Evolutionary conservation across 345 rosid genomes (phyloP).

Genomic region (Streptanthus diversifolius): DNA sequence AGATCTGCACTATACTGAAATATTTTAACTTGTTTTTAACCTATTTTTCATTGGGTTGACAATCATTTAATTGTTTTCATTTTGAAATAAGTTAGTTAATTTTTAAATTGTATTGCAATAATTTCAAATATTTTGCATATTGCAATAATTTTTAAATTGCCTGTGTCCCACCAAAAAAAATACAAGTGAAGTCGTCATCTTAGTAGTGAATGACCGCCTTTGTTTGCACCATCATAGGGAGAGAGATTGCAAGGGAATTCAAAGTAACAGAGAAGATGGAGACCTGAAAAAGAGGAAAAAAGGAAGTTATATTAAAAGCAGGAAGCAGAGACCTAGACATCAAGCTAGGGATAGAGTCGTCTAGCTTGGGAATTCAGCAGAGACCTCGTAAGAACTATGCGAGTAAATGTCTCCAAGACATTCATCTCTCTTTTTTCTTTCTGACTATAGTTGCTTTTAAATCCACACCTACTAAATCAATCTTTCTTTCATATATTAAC

Average conservation of each 20-base stretch:
- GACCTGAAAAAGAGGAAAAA: conserved; percentile 10
- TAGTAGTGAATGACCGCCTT: conserved; percentile 1
- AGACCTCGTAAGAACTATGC: conserved; percentile 8
- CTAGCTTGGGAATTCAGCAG: conserved; percentile 19
- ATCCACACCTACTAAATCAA: conserved; percentile 26
- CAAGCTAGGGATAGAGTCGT: conserved; percentile 20
- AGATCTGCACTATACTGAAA: too few species aligned
- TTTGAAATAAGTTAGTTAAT: too few species aligned
- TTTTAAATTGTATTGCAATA: too few species aligned
- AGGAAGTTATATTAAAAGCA: conserved; percentile 19
- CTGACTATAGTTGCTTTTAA: conserved; percentile 12
- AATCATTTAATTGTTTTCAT: too few species aligned
- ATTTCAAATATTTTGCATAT: too few species aligned
- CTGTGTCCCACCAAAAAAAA: not conserved
- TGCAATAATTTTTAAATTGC: too few species aligned
- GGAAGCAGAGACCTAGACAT: conserved; percentile 27
- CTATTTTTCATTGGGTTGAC: too few species aligned
- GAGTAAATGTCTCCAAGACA: conserved; percentile 19
- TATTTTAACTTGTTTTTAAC: too few species aligned
- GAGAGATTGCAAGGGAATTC: conserved; percentile 11
- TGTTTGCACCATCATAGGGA: conserved; percentile 13
- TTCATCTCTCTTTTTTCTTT: conserved; percentile 1
- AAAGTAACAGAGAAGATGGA: conserved; percentile 9
- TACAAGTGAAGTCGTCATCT: not conserved
- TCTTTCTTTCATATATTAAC: conserved; percentile 16